Evolutionary conservation across 129 eudicot species (phyloP).

Genomic region (Scalesia atractyloides): DNA sequence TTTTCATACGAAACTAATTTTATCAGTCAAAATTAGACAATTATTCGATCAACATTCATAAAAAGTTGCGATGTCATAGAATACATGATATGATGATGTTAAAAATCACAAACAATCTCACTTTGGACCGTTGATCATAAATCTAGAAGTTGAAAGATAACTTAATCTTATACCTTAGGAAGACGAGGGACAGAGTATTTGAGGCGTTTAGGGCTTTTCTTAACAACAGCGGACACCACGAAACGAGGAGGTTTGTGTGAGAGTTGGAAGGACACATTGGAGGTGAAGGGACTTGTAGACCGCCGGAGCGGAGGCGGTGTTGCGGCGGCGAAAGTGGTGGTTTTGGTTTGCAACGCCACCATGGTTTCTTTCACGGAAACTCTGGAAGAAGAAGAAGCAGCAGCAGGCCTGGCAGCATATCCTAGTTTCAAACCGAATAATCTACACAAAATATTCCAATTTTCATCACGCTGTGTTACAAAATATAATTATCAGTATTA

Average conservation of each 20-base stretch:
- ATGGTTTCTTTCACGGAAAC: conserved; percentile 16
- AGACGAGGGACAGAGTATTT: conserved; percentile 80
- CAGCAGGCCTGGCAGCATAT: neutral
- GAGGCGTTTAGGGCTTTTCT: conserved; percentile 93
- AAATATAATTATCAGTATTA: no score
- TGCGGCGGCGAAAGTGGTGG: conserved; percentile 38
- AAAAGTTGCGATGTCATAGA: neutral
- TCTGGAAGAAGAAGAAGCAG: neutral
- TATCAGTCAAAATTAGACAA: neutral
- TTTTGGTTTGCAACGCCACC: conserved; percentile 35
- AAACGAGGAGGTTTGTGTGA: conserved; percentile 32
- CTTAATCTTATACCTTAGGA: conserved; percentile 49
- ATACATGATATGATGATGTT: neutral
- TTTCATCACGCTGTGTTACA: no score
- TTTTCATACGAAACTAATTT: neutral
- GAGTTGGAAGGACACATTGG: conserved; percentile 33
- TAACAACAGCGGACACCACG: conserved; percentile 47
- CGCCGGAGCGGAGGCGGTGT: conserved; percentile 44
- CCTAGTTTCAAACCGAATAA: neutral
- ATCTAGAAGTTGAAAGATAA: neutral
- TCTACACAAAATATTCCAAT: no score
- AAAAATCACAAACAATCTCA: neutral
- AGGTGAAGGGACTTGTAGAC: conserved; percentile 31
- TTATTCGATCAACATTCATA: neutral
- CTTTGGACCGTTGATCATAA: conserved; percentile 5